Percentiles rank a stretch among this genome's conserved stretches.
phyloP scores from a whole-genome alignment of 495 filamentous ascomycete species.

The Neurospora cerealis region DNA sequence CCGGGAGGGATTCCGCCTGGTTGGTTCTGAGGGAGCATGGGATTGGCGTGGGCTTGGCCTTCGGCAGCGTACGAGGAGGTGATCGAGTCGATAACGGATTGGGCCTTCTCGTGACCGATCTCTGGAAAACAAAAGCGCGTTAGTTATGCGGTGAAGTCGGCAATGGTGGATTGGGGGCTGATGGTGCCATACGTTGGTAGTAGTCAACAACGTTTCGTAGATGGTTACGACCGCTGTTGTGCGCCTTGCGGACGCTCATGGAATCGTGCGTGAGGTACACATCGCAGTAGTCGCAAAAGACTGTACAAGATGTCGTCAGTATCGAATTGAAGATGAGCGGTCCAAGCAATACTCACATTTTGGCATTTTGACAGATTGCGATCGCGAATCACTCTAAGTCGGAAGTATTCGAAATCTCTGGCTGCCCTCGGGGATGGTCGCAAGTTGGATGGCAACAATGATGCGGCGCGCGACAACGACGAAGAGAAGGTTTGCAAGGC shows the following conservation, averaged over 20 bases:
- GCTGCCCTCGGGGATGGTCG: background rate
- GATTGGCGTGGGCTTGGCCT: conserved; percentile 76
- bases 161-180: background rate
- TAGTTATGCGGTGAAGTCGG: conserved; percentile 1
- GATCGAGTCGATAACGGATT: conserved; percentile 95
- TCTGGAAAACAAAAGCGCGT: conserved; percentile 38
- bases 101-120: conserved; percentile 97
- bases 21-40: conserved; percentile 59
- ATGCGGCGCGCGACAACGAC: background rate
- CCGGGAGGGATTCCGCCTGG: conserved; percentile 42
- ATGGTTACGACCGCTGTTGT: conserved; percentile 94
- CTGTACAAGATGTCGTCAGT: conserved; percentile 11
- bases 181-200: conserved; percentile 67
- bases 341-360: conserved; percentile 24
- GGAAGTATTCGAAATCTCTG: background rate
- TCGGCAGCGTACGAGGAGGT: conserved; percentile 90
- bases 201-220: conserved; percentile 96
- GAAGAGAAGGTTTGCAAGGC: conserved; percentile 16
- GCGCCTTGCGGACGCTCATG: conserved; percentile 97
- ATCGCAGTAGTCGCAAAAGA: conserved; percentile 96
- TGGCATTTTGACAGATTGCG: conserved; percentile 28
- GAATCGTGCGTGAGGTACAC: conserved; percentile 99
- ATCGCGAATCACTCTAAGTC: background rate
- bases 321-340: conserved; percentile 2
- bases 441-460: background rate